Percentiles rank a stretch among this genome's conserved stretches.
phyloP scores from a whole-genome alignment of 441 rosid genomes.

The Geranium incanum region DNA sequence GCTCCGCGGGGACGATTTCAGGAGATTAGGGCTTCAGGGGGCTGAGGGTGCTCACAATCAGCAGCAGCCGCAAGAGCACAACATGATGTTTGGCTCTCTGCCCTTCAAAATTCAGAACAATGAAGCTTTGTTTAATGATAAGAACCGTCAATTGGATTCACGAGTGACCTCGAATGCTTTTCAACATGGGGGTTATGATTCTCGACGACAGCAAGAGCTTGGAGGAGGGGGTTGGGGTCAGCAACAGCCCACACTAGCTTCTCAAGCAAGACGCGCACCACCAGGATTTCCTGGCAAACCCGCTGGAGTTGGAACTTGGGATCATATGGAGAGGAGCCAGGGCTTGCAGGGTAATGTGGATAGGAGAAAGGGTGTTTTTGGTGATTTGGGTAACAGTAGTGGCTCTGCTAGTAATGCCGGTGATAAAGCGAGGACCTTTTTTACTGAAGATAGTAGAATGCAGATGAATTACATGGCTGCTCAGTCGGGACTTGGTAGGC shows the following conservation, averaged over 20 bases:
- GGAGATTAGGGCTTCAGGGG: slow-evolving; percentile 42
- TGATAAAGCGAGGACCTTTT: slow-evolving; percentile 9
- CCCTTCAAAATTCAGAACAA: slow-evolving; percentile 35
- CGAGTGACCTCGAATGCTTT: slow-evolving; percentile 17
- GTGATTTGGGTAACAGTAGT: slow-evolving; percentile 23
- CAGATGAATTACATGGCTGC: slow-evolving; percentile 14
- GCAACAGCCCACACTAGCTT: slow-evolving; percentile 31
- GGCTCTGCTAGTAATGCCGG: slow-evolving; percentile 14
- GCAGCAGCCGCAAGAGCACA: slow-evolving; percentile 34
- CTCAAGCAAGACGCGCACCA: slow-evolving; percentile 30
- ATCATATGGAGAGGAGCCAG: slow-evolving; percentile 26
- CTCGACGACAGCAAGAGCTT: slow-evolving; percentile 18
- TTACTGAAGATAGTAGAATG: slow-evolving; percentile 28
- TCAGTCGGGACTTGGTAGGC: no score
- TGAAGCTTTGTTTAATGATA: slow-evolving; percentile 29
- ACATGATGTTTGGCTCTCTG: slow-evolving; percentile 54
- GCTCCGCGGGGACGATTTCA: slow-evolving; percentile 38
- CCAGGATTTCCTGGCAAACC: slow-evolving; percentile 53
- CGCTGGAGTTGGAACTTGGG: slow-evolving; percentile 35
- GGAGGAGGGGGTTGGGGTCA: slow-evolving; percentile 35
- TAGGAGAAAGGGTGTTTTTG: slow-evolving; percentile 24
- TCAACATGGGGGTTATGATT: slow-evolving; percentile 30
- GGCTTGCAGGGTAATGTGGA: slow-evolving; percentile 28
- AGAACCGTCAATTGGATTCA: slow-evolving; percentile 28
- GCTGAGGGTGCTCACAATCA: slow-evolving; percentile 32